These are phyloP conservation scores for Hypericum androsaemum DNA, from an alignment of 345 rosid species.

Conservation along the genomic window DNA sequence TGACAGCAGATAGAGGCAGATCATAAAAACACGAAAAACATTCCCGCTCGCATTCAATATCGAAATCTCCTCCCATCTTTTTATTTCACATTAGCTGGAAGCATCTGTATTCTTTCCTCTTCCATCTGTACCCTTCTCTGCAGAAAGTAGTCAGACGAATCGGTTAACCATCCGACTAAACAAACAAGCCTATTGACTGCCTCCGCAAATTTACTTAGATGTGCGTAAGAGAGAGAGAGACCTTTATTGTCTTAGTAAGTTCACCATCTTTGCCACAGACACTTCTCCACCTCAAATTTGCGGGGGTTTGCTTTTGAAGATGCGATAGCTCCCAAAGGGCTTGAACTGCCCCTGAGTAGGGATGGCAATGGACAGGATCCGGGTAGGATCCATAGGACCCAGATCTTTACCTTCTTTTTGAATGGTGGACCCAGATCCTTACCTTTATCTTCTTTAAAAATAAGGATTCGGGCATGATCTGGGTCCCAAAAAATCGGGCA, in stretches of 20 bases:
- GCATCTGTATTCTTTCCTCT: constrained; percentile 52
- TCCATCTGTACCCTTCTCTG: constrained; percentile 79
- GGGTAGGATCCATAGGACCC: too few species aligned
- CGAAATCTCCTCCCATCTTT: constrained; percentile 59
- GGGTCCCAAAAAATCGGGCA: too few species aligned
- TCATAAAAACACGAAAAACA: constrained; percentile 89
- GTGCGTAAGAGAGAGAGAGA: constrained; percentile 18
- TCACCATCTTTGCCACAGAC: constrained; percentile 82
- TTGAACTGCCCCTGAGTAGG: constrained; percentile 45
- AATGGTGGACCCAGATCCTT: too few species aligned
- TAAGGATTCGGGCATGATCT: too few species aligned
- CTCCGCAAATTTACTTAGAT: not conserved
- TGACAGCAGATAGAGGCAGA: constrained; percentile 68
- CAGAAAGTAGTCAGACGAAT: constrained; percentile 8
- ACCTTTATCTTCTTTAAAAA: too few species aligned
- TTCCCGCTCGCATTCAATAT: constrained; percentile 55
- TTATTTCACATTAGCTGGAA: constrained; percentile 32
- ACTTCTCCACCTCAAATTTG: constrained; percentile 57
- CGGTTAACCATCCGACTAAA: constrained; percentile 18
- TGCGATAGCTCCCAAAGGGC: constrained; percentile 53
- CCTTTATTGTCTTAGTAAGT: constrained; percentile 77
- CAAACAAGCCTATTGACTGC: not conserved
- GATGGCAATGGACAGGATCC: too few species aligned
- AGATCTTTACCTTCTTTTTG: too few species aligned
- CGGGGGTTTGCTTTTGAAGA: constrained; percentile 46